These are phyloP conservation scores for Cafeteria roenbergensis DNA, from an alignment of 108 stramenopile genomes.

Conservation along the genomic window DNA sequence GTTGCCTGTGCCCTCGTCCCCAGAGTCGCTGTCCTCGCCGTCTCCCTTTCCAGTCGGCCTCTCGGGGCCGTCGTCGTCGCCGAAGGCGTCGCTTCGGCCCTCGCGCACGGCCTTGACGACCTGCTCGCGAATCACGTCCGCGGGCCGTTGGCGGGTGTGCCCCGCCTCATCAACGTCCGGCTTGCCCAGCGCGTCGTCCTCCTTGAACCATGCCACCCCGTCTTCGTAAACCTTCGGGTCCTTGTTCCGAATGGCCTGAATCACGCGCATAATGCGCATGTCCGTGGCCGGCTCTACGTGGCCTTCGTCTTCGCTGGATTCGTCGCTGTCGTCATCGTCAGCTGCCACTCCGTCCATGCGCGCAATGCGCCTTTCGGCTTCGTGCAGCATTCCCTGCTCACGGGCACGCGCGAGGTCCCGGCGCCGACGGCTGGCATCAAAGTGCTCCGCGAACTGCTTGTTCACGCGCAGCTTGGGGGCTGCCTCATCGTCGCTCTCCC, in stretches of 20 bases:
- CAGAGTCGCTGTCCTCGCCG: conserved; percentile 23
- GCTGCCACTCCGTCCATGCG: too few relatives aligned
- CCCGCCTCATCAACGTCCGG: conserved; percentile 13
- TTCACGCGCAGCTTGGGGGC: conserved; percentile 22
- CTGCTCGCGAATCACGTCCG: conserved; percentile 86
- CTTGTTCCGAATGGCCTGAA: conserved; percentile 7
- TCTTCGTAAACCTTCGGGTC: conserved; percentile 15
- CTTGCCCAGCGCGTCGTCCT: neutral
- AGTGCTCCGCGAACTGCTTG: conserved; percentile 12
- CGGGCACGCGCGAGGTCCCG: conserved; percentile 3
- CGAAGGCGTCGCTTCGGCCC: conserved; percentile 12
- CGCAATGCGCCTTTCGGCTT: too few relatives aligned
- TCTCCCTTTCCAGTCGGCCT: conserved; percentile 7
- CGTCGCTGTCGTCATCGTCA: neutral
- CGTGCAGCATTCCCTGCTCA: neutral
- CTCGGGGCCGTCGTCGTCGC: conserved; percentile 32
- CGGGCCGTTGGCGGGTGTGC: conserved; percentile 36
- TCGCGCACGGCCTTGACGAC: conserved; percentile 52
- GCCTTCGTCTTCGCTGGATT: conserved; percentile 15
- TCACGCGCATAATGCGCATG: conserved; percentile 7
- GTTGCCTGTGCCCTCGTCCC: conserved; percentile 42
- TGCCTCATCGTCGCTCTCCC: too few relatives aligned
- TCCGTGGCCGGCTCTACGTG: conserved; percentile 2
- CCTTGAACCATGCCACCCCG: conserved; percentile 3
- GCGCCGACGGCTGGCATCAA: conserved; percentile 4